phyloP scores from a whole-genome alignment of 441 rosid genomes.

The Viola pubescens region DNA sequence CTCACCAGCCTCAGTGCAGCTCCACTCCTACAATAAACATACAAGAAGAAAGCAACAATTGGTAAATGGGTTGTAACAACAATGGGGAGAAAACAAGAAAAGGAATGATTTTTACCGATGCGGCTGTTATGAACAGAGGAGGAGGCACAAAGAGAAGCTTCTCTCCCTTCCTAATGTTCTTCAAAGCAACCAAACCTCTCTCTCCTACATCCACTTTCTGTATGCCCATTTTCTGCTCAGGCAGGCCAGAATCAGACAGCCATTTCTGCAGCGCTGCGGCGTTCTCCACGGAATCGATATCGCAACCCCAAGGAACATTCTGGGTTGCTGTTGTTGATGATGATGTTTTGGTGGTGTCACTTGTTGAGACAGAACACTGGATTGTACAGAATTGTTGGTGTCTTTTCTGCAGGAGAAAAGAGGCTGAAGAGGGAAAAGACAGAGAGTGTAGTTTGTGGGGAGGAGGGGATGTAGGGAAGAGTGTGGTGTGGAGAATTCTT shows the following conservation, averaged over 20 bases:
- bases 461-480: conserved; percentile 37
- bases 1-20: conserved; percentile 60
- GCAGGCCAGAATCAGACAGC: conserved; percentile 76
- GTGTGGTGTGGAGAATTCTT: conserved; percentile 38
- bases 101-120: conserved; percentile 45
- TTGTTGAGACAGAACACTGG: conserved; percentile 35
- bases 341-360: conserved; percentile 22
- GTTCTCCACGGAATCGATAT: conserved; percentile 72
- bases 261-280: conserved; percentile 71
- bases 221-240: conserved; percentile 80
- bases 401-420: conserved; percentile 18
- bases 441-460: conserved; percentile 22
- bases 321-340: conserved; percentile 20
- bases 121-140: conserved; percentile 69
- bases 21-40: conserved; percentile 45
- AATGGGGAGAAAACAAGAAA: not conserved
- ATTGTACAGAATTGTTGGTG: conserved; percentile 28
- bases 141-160: conserved; percentile 95
- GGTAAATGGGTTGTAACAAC: not conserved
- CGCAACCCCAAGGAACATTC: conserved; percentile 82
- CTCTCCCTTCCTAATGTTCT: conserved; percentile 80
- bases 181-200: conserved; percentile 83
- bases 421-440: conserved; percentile 11
- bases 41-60: not conserved
- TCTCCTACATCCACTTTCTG: conserved; percentile 73